Conservation (phyloP, 148 eudicot genomes). For the Gaultheria prostrata region DNA sequence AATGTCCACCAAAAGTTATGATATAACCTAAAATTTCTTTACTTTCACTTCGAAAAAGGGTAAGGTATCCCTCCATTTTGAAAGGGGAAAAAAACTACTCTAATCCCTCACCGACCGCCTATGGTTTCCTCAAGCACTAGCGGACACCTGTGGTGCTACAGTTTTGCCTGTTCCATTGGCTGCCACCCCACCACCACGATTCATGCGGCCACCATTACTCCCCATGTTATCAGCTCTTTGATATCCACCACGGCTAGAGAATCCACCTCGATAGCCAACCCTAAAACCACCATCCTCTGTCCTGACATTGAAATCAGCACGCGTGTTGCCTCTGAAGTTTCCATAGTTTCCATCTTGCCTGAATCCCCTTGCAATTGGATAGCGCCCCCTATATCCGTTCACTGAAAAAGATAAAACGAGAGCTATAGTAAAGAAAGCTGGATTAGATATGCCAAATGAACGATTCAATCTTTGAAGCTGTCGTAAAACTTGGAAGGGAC, state of each 20-base stretch:
- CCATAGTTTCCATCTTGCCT: constrained; percentile 67
- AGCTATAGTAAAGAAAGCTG: not conserved
- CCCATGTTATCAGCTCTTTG: constrained; percentile 37
- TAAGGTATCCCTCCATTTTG: not conserved
- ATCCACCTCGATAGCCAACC: constrained; percentile 42
- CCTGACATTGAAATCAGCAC: constrained; percentile 43
- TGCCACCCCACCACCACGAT: constrained; percentile 34
- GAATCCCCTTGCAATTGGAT: constrained; percentile 50
- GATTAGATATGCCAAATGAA: not conserved
- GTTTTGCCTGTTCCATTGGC: constrained; percentile 11
- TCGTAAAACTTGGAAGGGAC: not conserved
- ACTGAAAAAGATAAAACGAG: constrained; percentile 24
- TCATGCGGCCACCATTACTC: constrained; percentile 32
- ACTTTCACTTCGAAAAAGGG: not conserved
- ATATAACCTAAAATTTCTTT: not conserved
- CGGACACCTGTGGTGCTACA: constrained; percentile 16
- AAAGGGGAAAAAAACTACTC: not conserved
- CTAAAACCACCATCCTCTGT: constrained; percentile 43
- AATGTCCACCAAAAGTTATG: not conserved
- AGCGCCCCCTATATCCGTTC: constrained; percentile 47
- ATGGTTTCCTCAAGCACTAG: constrained; percentile 16
- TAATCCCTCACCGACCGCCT: not conserved
- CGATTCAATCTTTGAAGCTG: not conserved
- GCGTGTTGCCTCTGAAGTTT: constrained; percentile 52
- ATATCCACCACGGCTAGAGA: constrained; percentile 50